Base-by-base conservation (phyloP, 345 rosid species). In the Draba incana region DNA sequence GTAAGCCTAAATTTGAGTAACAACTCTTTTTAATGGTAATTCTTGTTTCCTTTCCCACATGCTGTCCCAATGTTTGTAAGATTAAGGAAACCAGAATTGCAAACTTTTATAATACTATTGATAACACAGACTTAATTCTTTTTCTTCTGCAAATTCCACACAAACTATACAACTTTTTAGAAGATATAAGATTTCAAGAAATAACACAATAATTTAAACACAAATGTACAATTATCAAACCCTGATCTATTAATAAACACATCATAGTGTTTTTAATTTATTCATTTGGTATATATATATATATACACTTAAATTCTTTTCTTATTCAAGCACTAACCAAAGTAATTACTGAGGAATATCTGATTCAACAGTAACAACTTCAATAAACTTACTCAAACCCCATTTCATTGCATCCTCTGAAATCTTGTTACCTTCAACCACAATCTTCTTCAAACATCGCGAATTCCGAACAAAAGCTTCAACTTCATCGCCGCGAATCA, bases 361-460 rank as follows among this genome's bases (percentile, higher is more conserved):
- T 35, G 69, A 62, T 3, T 12, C 7, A 23, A 13, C 37, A 68
- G 64, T 48, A 64, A 68, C 76, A 64, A 84, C 71, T 71, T 84
- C 83, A 10, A 88, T 79, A 41, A 69, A 69, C 69, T 80, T 88
- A 38, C 57, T 58, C 1, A 71, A 57, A 1, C 83, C 86, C 84
- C 75, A 66, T 24, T 23, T 75, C 66, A 73, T 77, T 5, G 81
- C 81, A 53, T 9, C 82, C 35, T 82, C 81, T 0, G 92, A 82
- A 64, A 85, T 56, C 85, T 85, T 87, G 64, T 50, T 74, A 60
- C 82, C 86, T 61, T 88, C 98, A 5, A 90, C 86, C 63, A 66
- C 78, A n/a, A 92, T 13, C 42, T 58, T 50, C 78, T 66, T 85
- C 78, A 92, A 56, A 51, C 56, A 63, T 0, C 73, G 78, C 1